Base-by-base conservation (phyloP, 495 filamentous ascomycete species). In the Xylaria sp. region DNA sequence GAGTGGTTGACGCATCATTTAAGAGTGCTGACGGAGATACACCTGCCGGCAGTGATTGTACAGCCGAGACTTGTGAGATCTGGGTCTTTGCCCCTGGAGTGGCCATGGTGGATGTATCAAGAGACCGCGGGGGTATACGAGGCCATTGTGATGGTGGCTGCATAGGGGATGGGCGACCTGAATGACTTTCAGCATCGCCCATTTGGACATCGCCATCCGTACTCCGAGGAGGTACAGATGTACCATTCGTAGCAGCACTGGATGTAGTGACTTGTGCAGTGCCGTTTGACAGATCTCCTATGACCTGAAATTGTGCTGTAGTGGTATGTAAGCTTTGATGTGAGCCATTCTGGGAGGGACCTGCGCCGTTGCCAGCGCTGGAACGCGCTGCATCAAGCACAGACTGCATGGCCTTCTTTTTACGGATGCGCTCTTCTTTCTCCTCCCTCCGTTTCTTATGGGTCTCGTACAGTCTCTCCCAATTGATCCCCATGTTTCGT, bases 1-100 rank as follows among this genome's bases (percentile, higher is more conserved):
- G 92, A n/a, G 93, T 94, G 0, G 93, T 96, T 9, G 94, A 97
- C 5, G 94, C 94, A 74, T 94, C 92, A 74, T 97, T 97, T 35
- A 88, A 80, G 71, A 95, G 89, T 55, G 93, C 92, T 4, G 85
- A 89, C 5, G 92, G 89, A 62, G 94, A 90, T 41, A 94, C 91
- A 17, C 92, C 92, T 11, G 89, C 88, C 12, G 91, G 90, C 78
- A 97, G 86, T 29, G 91, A 88, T 5, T 93, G 94, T 61, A 94
- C 85, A 0, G 87, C 89, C 9, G 91, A 92, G 50, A 86, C 84
- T 79, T 97, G 94, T 5, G 93, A 89, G 2, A 86, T 61, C 55
- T 83, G 82, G 11, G 82, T 82, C 21, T 76, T 85, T 14, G 65
- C 74, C 2, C 82, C 84, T 1, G 77, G 68, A 0, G 78, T 82